Base-by-base conservation (phyloP, 2,329 filamentous ascomycete genomes). In the Talaromyces pinophilus region DNA sequence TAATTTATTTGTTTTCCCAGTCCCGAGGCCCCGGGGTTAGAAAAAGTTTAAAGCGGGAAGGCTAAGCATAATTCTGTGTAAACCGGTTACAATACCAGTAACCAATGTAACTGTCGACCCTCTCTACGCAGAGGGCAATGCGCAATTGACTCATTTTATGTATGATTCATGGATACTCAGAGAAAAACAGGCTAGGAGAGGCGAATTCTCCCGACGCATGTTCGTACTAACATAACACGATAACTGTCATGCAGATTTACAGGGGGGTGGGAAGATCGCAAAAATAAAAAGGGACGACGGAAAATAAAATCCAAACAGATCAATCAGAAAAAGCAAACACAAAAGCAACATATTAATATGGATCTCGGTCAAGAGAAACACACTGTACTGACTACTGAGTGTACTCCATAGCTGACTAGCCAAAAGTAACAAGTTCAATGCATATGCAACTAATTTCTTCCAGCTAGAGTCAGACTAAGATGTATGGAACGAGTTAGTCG, bases 301-400 rank as follows among this genome's bases (percentile, higher is more conserved):
- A 71, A 64, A 68, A 66, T 59, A 63, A 65, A 64, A 67, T 42
- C 57, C 22, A 60, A 60, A 60, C 38, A 46, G 64, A 64, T 63
- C 69, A 69, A 65, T 59, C 64, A 66, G 64, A 63, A 67, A 60
- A 69, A 67, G 63, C 61, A 64, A 64, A 64, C 72, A 67, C 67
- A 70, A 68, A 71, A 71, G 25, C 54, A 40, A 38, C 33, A 17
- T 19, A 28, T 44, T 3, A 44, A 19, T 30, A 38, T 35, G 59
- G 44, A 52, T 48, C 59, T 62, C 57, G 57, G 57, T 46, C 57
- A 60, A 46, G 40, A 61, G n/a, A 30, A 60, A 7, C 3, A n/a
- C 35, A 17, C 48, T 17, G 17, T 3, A 44, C 5, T n/a, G 19
- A 8, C 8, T 35, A 25, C 25, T 25, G 2, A 25, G 25, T 3